A percentile compares a stretch with the other conserved stretches of the same genome.
phyloP scores from a whole-genome alignment of 1,284 basidiomycete species.

The Thecaphora frezii region DNA sequence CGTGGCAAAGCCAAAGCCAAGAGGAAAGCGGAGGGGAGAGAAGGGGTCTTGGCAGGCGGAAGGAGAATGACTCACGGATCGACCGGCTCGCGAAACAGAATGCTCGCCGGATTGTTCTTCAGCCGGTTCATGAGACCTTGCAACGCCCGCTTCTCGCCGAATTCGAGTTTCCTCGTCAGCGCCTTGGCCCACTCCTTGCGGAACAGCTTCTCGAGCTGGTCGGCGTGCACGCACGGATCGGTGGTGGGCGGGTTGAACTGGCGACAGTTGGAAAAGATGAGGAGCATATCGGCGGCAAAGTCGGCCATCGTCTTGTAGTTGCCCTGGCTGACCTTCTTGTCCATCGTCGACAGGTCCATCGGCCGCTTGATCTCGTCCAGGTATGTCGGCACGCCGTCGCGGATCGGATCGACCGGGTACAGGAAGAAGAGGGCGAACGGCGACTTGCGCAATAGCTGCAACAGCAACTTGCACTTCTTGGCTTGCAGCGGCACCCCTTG shows the following conservation, averaged over 20 bases:
- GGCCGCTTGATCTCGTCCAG: slow-evolving; percentile 85
- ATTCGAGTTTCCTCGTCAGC: slow-evolving; percentile 73
- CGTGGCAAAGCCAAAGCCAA: not conserved
- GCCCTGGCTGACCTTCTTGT: slow-evolving; percentile 63
- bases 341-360: slow-evolving; percentile 91
- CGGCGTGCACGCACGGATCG: slow-evolving; percentile 71
- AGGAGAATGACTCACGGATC: slow-evolving; percentile 23
- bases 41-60: not conserved
- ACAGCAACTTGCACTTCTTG: slow-evolving; percentile 72
- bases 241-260: slow-evolving; percentile 65
- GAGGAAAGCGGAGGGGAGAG: slow-evolving; percentile 17
- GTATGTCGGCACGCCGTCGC: slow-evolving; percentile 80
- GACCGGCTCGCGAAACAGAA: slow-evolving; percentile 69
- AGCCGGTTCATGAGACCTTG: slow-evolving; percentile 70
- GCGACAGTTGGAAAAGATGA: slow-evolving; percentile 78
- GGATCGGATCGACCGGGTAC: slow-evolving; percentile 79
- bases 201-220: slow-evolving; percentile 77
- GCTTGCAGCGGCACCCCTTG: slow-evolving; percentile 44
- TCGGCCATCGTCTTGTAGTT: slow-evolving; percentile 60
- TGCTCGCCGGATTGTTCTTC: slow-evolving; percentile 34
- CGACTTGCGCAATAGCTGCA: slow-evolving; percentile 70
- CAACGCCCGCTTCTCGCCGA: slow-evolving; percentile 78
- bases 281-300: slow-evolving; percentile 77
- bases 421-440: slow-evolving; percentile 77
- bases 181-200: slow-evolving; percentile 80